A percentile compares a stretch with the other conserved stretches of the same genome.
These are phyloP conservation scores for Closterium sp. DNA, from an alignment of 139 green algal genomes.

Conservation along the genomic window DNA sequence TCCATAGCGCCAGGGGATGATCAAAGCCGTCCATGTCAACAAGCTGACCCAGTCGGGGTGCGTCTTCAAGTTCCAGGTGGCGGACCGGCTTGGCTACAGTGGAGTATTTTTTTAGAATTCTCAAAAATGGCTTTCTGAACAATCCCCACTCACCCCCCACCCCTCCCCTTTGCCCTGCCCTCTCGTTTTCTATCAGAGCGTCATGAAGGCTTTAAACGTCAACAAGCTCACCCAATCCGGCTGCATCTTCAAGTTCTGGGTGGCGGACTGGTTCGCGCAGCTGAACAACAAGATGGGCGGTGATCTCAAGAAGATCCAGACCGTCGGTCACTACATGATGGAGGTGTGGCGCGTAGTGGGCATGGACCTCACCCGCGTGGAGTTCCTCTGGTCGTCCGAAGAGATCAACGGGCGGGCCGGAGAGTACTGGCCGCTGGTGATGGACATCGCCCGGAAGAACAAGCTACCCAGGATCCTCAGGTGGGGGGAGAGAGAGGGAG, in stretches of 20 bases:
- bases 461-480: constrained; percentile 55
- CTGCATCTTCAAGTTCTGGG: constrained; percentile 90
- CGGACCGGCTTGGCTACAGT: constrained; percentile 91
- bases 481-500: background rate
- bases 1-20: constrained; percentile 80
- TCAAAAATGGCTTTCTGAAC: no score
- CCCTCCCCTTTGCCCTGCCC: background rate
- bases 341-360: constrained; percentile 98
- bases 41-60: constrained; percentile 93
- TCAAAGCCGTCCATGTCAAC: constrained; percentile 99
- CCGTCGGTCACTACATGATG: constrained; percentile 89
- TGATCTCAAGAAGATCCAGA: constrained; percentile 98
- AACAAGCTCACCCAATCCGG: constrained; percentile 96
- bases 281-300: constrained; percentile 98
- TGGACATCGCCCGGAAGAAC: constrained; percentile 64
- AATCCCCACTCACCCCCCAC: background rate
- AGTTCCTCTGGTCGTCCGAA: constrained; percentile 63
- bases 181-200: constrained; percentile 70
- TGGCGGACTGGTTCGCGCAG: constrained; percentile 93
- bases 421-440: constrained; percentile 64
- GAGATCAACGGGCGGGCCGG: constrained; percentile 58
- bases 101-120: no score
- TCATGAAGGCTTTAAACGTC: constrained; percentile 98
- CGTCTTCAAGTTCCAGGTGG: constrained; percentile 91
- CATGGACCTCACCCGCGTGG: constrained; percentile 82